Evolutionary conservation across 2,329 filamentous ascomycete genomes (phyloP).

Genomic region (Chaetomium globosum): DNA sequence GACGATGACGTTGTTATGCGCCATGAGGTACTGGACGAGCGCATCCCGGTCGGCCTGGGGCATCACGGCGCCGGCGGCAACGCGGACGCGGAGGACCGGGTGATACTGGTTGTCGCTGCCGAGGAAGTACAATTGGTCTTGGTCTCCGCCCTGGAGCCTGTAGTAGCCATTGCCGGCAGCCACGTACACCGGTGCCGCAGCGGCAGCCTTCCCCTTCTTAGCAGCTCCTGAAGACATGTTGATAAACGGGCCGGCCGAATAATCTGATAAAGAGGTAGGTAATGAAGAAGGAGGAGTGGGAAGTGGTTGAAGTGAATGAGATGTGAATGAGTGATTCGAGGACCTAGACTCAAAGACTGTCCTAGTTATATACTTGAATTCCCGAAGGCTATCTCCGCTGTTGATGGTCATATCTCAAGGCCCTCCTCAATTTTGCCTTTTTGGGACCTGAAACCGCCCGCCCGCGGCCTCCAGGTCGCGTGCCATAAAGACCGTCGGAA

Average conservation of each 20-base stretch:
- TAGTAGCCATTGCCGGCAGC: not conserved
- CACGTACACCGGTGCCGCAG: not conserved
- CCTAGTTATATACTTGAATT: not conserved
- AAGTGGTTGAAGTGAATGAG: not conserved
- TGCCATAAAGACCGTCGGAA: not conserved
- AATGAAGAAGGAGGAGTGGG: not conserved
- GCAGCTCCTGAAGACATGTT: not conserved
- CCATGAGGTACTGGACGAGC: not conserved
- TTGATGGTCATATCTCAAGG: not conserved
- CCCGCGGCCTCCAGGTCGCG: not conserved
- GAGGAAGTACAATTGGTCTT: not conserved
- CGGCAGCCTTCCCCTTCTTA: not conserved
- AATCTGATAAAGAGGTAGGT: not conserved
- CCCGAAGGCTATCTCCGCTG: not conserved
- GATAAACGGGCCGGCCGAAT: not conserved
- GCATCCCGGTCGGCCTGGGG: not conserved
- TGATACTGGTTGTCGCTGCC: not conserved
- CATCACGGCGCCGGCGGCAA: not conserved
- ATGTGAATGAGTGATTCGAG: not conserved
- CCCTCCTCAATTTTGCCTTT: not conserved
- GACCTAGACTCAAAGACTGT: not conserved
- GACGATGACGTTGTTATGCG: not conserved
- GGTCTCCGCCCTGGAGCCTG: not conserved
- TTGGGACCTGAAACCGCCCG: not conserved
- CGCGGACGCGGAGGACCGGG: not conserved